These are phyloP conservation scores for Penicillium occitanis DNA, from an alignment of 2,329 filamentous ascomycete genomes.

Conservation along the genomic window DNA sequence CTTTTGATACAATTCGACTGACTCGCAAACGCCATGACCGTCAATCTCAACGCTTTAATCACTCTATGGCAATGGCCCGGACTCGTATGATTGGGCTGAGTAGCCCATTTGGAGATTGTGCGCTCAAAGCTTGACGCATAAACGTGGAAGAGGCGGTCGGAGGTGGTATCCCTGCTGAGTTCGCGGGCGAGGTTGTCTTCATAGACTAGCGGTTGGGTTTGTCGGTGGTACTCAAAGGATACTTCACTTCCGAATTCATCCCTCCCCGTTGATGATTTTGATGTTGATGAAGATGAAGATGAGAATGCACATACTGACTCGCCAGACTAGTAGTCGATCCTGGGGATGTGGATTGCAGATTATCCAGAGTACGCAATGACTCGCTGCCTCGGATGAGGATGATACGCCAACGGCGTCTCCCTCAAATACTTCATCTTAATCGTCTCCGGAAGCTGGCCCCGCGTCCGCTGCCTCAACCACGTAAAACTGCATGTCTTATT, in stretches of 20 bases:
- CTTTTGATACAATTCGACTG: background rate
- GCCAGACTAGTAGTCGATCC: background rate
- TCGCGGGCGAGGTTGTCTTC: background rate
- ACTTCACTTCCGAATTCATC: background rate
- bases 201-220: background rate
- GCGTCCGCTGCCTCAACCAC: background rate
- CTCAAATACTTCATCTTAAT: slow-evolving; percentile 2
- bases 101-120: background rate
- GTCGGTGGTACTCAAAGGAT: background rate
- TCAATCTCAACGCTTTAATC: background rate
- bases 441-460: background rate
- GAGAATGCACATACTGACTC: background rate
- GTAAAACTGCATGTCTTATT: background rate
- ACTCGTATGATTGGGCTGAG: background rate
- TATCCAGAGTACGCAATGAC: no score
- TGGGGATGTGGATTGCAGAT: background rate
- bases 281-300: background rate
- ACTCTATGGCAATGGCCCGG: background rate
- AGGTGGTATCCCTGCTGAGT: background rate
- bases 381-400: background rate
- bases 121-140: background rate
- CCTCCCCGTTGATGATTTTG: no score
- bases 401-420: background rate
- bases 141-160: background rate
- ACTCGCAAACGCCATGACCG: background rate